Conservation (phyloP, 768 basidiomycete species). For the Boletellus ananiceps region DNA sequence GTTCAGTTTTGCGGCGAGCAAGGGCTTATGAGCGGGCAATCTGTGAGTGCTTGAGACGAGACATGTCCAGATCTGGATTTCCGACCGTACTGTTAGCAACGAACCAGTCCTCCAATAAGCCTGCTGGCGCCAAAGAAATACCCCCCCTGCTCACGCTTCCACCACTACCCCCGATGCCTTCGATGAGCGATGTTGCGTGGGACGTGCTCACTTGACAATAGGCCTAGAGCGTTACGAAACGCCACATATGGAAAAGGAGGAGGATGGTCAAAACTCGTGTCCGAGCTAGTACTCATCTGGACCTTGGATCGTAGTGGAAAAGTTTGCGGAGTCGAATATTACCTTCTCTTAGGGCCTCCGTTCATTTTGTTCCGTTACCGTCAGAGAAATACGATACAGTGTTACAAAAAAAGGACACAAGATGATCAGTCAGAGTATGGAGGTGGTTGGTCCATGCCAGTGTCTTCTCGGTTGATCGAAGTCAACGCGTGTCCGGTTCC, state of each 20-base stretch:
- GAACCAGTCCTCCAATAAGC: not conserved
- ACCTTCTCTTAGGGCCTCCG: constrained; percentile 1
- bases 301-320: not conserved
- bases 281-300: no score
- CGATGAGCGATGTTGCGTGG: constrained; percentile 13
- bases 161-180: constrained; percentile 30
- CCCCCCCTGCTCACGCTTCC: constrained; percentile 35
- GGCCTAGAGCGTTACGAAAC: no score
- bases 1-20: constrained; percentile 29
- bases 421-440: constrained; percentile 14
- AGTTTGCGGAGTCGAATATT: constrained; percentile 9
- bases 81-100: constrained; percentile 1
- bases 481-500: constrained; percentile 21
- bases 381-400: constrained; percentile 5
- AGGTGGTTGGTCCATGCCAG: constrained; percentile 16
- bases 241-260: no score
- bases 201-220: no score
- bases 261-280: no score
- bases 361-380: not conserved
- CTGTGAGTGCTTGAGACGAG: constrained; percentile 7
- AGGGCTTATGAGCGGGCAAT: constrained; percentile 26
- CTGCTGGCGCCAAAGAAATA: not conserved
- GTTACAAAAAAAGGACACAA: not conserved
- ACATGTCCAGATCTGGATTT: not conserved
- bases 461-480: constrained; percentile 1